Conservation (phyloP, 2,329 filamentous ascomycete genomes). For the Shiraia bambusicola region DNA sequence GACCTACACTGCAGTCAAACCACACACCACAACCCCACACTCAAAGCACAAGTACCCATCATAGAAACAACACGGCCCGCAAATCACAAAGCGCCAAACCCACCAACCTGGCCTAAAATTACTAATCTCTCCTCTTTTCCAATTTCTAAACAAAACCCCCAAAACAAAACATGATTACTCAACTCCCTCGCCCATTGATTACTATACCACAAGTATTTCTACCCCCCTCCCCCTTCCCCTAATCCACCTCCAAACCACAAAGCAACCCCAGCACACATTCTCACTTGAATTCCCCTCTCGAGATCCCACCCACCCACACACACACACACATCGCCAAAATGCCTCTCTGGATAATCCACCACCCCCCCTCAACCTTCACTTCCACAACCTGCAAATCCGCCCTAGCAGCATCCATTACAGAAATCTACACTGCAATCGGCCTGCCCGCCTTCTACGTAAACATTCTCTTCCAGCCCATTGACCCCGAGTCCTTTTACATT, state of each 20-base stretch:
- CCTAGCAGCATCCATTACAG: constrained; percentile 42
- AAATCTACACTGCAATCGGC: constrained; percentile 41
- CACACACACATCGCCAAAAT: no score
- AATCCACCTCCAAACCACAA: constrained; percentile 2
- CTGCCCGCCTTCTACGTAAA: constrained; percentile 51
- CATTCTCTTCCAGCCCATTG: constrained; percentile 43
- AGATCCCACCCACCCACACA: no score
- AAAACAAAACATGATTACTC: constrained; percentile 8
- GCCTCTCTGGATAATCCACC: constrained; percentile 50
- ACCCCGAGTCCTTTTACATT: constrained; percentile 29
- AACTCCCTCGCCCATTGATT: constrained; percentile 2
- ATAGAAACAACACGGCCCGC: not conserved
- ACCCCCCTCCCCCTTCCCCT: not conserved
- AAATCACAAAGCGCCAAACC: constrained; percentile 1
- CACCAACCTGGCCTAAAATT: no score
- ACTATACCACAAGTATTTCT: constrained; percentile 1
- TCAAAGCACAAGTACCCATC: not conserved
- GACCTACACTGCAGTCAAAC: no score
- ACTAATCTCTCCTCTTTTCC: no score
- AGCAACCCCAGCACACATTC: no score
- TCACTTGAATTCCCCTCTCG: no score
- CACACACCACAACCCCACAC: no score
- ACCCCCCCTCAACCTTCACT: constrained; percentile 41
- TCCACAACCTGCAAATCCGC: constrained; percentile 28
- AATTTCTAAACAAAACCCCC: constrained; percentile 1